A percentile compares a stretch with the other conserved stretches of the same genome.
Evolutionary conservation across 768 basidiomycete genomes (phyloP).

Genomic region (Mrakia blollopis): DNA sequence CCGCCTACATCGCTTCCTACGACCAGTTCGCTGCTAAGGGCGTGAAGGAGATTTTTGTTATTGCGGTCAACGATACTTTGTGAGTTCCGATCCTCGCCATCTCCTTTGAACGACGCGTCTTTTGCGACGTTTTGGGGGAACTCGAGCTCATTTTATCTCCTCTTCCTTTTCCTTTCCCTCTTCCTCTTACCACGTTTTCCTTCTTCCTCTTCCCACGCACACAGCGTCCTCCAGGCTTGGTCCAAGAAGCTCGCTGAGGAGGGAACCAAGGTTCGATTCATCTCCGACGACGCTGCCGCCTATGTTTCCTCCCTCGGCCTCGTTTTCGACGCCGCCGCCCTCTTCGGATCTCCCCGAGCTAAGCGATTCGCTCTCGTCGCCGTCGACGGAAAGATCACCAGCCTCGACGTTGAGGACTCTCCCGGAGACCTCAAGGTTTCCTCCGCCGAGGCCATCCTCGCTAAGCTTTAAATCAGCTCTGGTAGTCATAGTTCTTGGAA

Average conservation of each 20-base stretch:
- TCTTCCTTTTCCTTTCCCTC: no score
- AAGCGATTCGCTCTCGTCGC: slow-evolving; percentile 32
- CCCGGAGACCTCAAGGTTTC: slow-evolving; percentile 33
- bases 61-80: slow-evolving; percentile 30
- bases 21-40: slow-evolving; percentile 29
- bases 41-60: slow-evolving; percentile 28
- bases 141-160: no score
- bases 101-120: no score
- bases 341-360: slow-evolving; percentile 11
- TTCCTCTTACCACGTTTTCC: no score
- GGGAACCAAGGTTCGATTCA: slow-evolving; percentile 32
- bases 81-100: no score
- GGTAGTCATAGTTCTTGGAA: not conserved
- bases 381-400: slow-evolving; percentile 21
- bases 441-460: slow-evolving; percentile 26
- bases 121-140: no score
- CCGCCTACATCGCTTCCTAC: slow-evolving; percentile 26
- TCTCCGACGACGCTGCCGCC: slow-evolving; percentile 25
- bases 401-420: slow-evolving; percentile 28
- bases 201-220: no score
- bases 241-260: slow-evolving; percentile 29
- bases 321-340: slow-evolving; percentile 8
- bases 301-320: slow-evolving; percentile 26
- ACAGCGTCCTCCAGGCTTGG: slow-evolving; percentile 29
- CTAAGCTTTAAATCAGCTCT: slow-evolving; percentile 16